Conservation (phyloP, 192 early-diverging fungal species). For the Backusella morwellensis region DNA sequence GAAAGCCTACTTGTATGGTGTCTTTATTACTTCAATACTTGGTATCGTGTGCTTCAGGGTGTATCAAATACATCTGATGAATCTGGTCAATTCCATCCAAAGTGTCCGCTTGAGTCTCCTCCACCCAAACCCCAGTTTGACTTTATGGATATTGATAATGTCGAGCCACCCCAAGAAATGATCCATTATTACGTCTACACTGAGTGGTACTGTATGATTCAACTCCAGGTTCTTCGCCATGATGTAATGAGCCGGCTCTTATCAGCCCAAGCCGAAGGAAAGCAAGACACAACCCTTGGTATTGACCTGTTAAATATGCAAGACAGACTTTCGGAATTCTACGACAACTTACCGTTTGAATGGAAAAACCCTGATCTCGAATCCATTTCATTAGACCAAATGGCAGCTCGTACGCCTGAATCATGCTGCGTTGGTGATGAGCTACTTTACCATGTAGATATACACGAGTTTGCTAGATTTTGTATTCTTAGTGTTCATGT, state of each 20-base stretch:
- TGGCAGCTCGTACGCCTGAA: neutral
- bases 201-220: slow-evolving; percentile 32
- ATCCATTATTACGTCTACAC: slow-evolving; percentile 28
- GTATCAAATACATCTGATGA: neutral
- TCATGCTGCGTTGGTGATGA: neutral
- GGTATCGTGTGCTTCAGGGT: slow-evolving; percentile 38
- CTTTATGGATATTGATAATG: neutral
- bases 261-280: slow-evolving; percentile 6
- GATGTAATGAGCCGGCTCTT: slow-evolving; percentile 30
- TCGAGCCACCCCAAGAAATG: slow-evolving; percentile 5
- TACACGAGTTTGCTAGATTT: slow-evolving; percentile 16
- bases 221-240: slow-evolving; percentile 32
- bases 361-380: slow-evolving; percentile 20
- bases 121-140: slow-evolving; percentile 6
- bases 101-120: slow-evolving; percentile 6
- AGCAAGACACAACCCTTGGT: slow-evolving; percentile 15
- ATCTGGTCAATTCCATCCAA: slow-evolving; percentile 14
- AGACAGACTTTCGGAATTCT: slow-evolving; percentile 4
- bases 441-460: slow-evolving; percentile 14
- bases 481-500: slow-evolving; percentile 34
- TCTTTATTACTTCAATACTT: slow-evolving; percentile 38
- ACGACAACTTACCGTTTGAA: slow-evolving; percentile 12
- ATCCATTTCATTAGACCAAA: neutral
- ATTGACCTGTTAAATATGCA: slow-evolving; percentile 22
- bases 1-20: slow-evolving; percentile 37